Percentiles rank a stretch among this genome's conserved stretches.
These are phyloP conservation scores for Taphrina sp. DNA, from an alignment of 1,139 yeast species.

Conservation along the genomic window DNA sequence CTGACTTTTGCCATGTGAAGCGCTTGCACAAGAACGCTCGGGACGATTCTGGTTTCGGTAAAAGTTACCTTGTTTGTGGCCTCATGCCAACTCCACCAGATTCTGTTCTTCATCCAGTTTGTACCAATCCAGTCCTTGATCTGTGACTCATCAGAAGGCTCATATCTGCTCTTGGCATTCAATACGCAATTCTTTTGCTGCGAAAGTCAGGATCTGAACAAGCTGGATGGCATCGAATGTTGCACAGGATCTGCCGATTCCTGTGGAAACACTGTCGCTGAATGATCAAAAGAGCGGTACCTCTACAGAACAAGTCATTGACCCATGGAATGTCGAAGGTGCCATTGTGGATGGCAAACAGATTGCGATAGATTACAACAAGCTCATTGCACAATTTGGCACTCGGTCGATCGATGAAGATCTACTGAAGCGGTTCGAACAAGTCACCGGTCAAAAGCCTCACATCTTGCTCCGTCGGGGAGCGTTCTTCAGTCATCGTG, in stretches of 20 bases:
- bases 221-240: conserved; percentile 27
- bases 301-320: conserved; percentile 56
- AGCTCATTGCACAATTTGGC: conserved; percentile 82
- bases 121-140: too few species aligned
- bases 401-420: conserved; percentile 71
- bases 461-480: conserved; percentile 91
- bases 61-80: too few species aligned
- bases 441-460: conserved; percentile 86
- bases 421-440: conserved; percentile 69
- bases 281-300: not conserved
- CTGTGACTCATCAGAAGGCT: too few species aligned
- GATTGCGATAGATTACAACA: conserved; percentile 86
- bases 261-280: conserved; percentile 22
- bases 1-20: too few species aligned
- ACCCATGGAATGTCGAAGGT: conserved; percentile 99
- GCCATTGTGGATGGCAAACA: conserved; percentile 92
- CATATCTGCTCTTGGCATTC: too few species aligned
- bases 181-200: too few species aligned
- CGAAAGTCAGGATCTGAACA: too few species aligned
- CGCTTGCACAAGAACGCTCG: too few species aligned
- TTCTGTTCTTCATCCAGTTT: too few species aligned
- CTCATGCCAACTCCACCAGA: too few species aligned
- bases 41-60: too few species aligned
- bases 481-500: conserved; percentile 89
- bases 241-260: conserved; percentile 18